Evolutionary conservation across 1,139 yeast genomes (phyloP), one percentile per base, ranked within the genome.

Genomic region (Suhomyces wounanorum): DNA sequence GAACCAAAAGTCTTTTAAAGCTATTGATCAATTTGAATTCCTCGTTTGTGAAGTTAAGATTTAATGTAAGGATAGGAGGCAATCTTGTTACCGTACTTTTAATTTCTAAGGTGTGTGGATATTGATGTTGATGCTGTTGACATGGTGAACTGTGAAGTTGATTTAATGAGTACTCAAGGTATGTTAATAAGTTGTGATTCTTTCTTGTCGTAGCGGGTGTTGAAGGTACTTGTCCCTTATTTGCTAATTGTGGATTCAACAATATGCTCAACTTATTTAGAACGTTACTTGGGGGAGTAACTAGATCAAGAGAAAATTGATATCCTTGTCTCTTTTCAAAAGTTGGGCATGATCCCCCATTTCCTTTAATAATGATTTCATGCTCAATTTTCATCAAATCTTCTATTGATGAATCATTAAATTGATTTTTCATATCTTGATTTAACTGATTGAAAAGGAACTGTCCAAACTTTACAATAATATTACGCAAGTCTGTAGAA

Each of bases 11-110:
- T 43, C 78, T 77, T 43, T 75, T 73, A 36, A 72, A 72, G 38
- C 70, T 63, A 37, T 62, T 62, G 26, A 77, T 63, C 35, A 62
- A 49, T 17, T 61, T 66, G 55, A 68, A 77, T 55, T 85, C 88
- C 41, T 77, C 78, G 52, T 78, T 75, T 35, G 77, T 65, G 48
- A 87, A 68, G 50, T 81, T 76, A 26, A 87, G 63, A 58, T 86
- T 86, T 43, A 91, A 69, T 8, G 87, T 80, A 38, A 91, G 67
- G 8, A 90, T 74, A 1, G 86, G 83, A 0, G 97, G 95, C 14
- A 89, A 70, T 44, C 75, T 75, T 21, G 73, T 71, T 2, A 82
- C 79, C 0, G 75, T 68, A 45, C 79, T 77, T 30, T 75, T 72
- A 8, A 80, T 75, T 53, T 84, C 86, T 31, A 86, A 71, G 8